Conservation (phyloP, 1,284 basidiomycete genomes). For the Apiotrichum domesticum region DNA sequence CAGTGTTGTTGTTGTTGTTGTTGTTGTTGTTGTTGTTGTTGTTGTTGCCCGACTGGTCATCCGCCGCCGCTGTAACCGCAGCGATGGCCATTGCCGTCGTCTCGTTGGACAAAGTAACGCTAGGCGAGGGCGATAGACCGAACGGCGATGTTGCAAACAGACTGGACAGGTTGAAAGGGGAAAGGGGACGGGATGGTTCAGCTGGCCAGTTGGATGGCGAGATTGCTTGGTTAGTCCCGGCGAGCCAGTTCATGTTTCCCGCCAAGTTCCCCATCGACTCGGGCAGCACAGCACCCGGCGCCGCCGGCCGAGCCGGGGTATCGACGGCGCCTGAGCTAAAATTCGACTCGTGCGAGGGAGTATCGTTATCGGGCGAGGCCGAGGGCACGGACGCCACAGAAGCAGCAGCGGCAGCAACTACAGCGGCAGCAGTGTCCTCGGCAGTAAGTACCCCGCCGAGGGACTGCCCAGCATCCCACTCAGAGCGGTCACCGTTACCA, state of each 20-base stretch:
- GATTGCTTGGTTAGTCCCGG: conserved; percentile 1
- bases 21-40: conserved; percentile 1
- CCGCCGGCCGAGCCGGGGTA: conserved; percentile 26
- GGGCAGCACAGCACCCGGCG: conserved; percentile 23
- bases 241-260: conserved; percentile 40
- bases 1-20: neutral
- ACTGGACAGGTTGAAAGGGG: conserved; percentile 31
- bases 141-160: conserved; percentile 35
- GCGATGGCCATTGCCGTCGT: conserved; percentile 16
- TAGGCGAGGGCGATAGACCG: conserved; percentile 6
- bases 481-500: conserved; percentile 9
- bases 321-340: conserved; percentile 24
- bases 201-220: conserved; percentile 4
- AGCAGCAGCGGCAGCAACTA: conserved; percentile 9
- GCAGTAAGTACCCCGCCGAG: neutral
- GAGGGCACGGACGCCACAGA: neutral
- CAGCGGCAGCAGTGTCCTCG: conserved; percentile 5
- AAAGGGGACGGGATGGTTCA: conserved; percentile 19
- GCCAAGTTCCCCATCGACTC: conserved; percentile 32
- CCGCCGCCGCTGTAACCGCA: conserved; percentile 10
- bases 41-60: neutral
- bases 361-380: neutral
- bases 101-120: conserved; percentile 11
- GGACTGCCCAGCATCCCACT: conserved; percentile 16
- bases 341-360: conserved; percentile 11